Evolutionary conservation across 306 rosid species (phyloP).

Genomic region (Cercis canadensis): DNA sequence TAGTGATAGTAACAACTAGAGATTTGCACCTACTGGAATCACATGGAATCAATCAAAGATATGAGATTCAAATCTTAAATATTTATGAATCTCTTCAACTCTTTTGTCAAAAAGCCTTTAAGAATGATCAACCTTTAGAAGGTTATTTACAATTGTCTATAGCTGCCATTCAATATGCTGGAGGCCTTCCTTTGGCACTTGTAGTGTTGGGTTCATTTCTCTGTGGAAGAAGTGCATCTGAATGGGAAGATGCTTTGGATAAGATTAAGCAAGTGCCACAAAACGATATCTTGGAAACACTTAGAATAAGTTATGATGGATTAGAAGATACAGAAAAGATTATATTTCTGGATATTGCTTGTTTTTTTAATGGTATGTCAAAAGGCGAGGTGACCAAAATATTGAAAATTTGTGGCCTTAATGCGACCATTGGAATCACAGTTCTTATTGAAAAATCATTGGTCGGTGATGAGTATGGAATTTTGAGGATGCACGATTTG

Average conservation of each 20-base stretch:
- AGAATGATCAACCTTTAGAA: background rate
- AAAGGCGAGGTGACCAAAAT: conserved; percentile 6
- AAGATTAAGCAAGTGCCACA: background rate
- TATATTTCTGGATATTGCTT: conserved; percentile 39
- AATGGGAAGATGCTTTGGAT: conserved; percentile 30
- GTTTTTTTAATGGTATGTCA: conserved; percentile 36
- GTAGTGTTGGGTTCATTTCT: conserved; percentile 33
- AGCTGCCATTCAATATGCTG: conserved; percentile 11
- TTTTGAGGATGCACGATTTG: conserved; percentile 31
- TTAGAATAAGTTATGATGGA: conserved; percentile 31
- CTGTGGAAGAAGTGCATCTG: background rate
- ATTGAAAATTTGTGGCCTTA: background rate
- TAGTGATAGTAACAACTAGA: conserved; percentile 18
- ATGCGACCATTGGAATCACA: conserved; percentile 1
- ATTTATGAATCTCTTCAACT: conserved; percentile 22
- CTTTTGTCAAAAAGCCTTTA: conserved; percentile 27
- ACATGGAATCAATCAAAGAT: background rate
- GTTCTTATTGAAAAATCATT: conserved; percentile 34
- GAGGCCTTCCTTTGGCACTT: conserved; percentile 41
- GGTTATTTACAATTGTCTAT: conserved; percentile 12
- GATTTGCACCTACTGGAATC: background rate
- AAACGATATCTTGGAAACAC: background rate
- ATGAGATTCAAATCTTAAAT: background rate
- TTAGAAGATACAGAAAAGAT: conserved; percentile 10
- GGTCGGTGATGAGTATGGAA: background rate